Evolutionary conservation across 106 monocot species (phyloP), one percentile per base, ranked within the genome.

Genomic region (Alisma plantagoaquatica): DNA sequence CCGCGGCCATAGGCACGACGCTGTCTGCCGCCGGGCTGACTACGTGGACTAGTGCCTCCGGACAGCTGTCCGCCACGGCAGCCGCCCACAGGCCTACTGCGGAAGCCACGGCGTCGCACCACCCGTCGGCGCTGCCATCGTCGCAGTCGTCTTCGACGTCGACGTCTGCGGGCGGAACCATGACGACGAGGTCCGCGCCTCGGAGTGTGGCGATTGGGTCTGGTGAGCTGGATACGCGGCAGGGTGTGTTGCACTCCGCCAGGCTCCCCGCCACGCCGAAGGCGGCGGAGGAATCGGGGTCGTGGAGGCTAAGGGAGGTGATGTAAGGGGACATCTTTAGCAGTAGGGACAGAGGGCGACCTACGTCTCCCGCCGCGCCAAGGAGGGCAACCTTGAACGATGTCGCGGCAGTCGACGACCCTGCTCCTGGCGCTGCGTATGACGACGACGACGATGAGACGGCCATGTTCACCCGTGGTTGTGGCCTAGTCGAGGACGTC

Each of bases 291-390:
- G 67, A 57, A 51, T 77, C 71, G 49, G 67, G 57, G 48, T 77
- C 71, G 62, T 77, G 72, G 33, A 77, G 77, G 38, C 65, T 46
- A 61, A 77, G 71, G 20, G 21, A 23, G 56, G 71, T 49, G 33
- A 77, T 62, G 56, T 71, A 66, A 21, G 77, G 71, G 66, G 72
- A 66, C 55, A 77, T 71, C 51, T 77, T 77, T 64, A 77, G 71
- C 24, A 77, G 71, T 26, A 77, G 71, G 16, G 71, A 14, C 6
- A 71, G 66, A 3, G 71, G 77, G 42, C 67, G 77, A 26, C 77
- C 77, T 44, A 77, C 67, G 2, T 67, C 77, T 2, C 77, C 77
- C 27, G 71, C 71, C 15, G 77, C 77, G 8, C 77, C 77, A 20
- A 71, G 71, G 33, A 77, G 31, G 10, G 66, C 61, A 17, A 77